Evolutionary conservation across 129 eudicot genomes (phyloP).

Genomic region (Kitagawia praeruptora): DNA sequence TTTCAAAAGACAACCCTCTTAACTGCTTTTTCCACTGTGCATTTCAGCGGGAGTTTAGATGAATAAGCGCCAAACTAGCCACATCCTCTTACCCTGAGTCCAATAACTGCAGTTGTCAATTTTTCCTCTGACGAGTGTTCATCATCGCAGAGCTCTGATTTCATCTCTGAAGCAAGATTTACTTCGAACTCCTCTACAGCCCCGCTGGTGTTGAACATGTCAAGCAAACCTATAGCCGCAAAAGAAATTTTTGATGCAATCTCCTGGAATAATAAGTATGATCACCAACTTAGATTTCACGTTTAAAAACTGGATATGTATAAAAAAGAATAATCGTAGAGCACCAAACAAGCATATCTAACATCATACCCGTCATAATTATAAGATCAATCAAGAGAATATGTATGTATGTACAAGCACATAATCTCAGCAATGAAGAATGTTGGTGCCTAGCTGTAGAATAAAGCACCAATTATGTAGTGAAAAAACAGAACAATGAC

Average conservation of each 20-base stretch:
- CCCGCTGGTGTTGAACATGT: slow-evolving; percentile 69
- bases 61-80: slow-evolving; percentile 70
- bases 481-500: neutral
- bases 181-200: slow-evolving; percentile 53
- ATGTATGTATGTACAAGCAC: no score
- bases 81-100: slow-evolving; percentile 57
- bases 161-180: slow-evolving; percentile 15
- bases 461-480: neutral
- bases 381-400: neutral
- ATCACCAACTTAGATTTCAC: neutral
- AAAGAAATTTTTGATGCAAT: slow-evolving; percentile 45
- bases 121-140: slow-evolving; percentile 16
- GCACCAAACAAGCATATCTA: no score
- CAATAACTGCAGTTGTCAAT: slow-evolving; percentile 35
- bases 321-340: neutral
- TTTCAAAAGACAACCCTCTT: no score
- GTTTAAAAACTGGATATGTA: neutral
- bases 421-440: neutral
- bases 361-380: no score
- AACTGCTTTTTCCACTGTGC: slow-evolving; percentile 42
- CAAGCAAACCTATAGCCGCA: slow-evolving; percentile 73
- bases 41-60: slow-evolving; percentile 56
- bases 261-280: slow-evolving; percentile 30
- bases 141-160: slow-evolving; percentile 15
- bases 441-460: neutral